phyloP scores from a whole-genome alignment of 2,329 filamentous ascomycete species.

The Ophiostoma ulmi region DNA sequence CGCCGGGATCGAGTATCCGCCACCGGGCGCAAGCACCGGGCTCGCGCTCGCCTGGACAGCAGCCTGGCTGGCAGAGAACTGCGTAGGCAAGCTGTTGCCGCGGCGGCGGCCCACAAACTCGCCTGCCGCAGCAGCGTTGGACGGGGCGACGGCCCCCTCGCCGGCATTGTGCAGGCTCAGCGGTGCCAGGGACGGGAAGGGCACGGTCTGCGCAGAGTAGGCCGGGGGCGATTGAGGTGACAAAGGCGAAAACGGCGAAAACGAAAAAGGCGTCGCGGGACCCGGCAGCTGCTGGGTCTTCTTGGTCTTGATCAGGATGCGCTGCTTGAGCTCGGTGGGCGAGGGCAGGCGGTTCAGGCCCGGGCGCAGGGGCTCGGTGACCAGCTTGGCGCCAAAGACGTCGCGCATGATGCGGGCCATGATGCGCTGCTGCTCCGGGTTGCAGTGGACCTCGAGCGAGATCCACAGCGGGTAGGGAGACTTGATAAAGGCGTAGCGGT shows the following conservation, averaged over 20 bases:
- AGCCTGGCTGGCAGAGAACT: slow-evolving; percentile 48
- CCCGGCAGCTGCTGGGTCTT: slow-evolving; percentile 52
- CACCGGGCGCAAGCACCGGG: slow-evolving; percentile 45
- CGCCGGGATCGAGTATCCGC: slow-evolving; percentile 38
- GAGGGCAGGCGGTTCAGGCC: slow-evolving; percentile 68
- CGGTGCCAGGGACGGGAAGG: slow-evolving; percentile 11
- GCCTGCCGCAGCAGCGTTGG: not conserved
- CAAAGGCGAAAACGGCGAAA: not conserved
- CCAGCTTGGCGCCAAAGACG: slow-evolving; percentile 72
- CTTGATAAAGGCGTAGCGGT: slow-evolving; percentile 86
- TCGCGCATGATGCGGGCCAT: slow-evolving; percentile 90
- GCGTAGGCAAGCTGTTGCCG: slow-evolving; percentile 72
- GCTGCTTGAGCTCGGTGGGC: slow-evolving; percentile 76
- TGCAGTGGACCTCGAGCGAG: slow-evolving; percentile 94
- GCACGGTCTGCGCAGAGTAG: not conserved
- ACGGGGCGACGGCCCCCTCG: slow-evolving; percentile 27
- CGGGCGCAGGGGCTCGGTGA: slow-evolving; percentile 68
- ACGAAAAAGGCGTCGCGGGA: not conserved
- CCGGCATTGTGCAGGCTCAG: slow-evolving; percentile 24
- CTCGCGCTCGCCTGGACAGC: slow-evolving; percentile 37
- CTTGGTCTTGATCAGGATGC: slow-evolving; percentile 93
- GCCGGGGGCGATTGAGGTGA: not conserved
- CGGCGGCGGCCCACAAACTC: slow-evolving; percentile 44
- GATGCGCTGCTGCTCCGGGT: slow-evolving; percentile 68
- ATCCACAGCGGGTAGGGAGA: slow-evolving; percentile 89